A percentile compares a stretch with the other conserved stretches of the same genome.
Conservation (phyloP, 2,329 filamentous ascomycete genomes). For the Epichloe elymi region DNA sequence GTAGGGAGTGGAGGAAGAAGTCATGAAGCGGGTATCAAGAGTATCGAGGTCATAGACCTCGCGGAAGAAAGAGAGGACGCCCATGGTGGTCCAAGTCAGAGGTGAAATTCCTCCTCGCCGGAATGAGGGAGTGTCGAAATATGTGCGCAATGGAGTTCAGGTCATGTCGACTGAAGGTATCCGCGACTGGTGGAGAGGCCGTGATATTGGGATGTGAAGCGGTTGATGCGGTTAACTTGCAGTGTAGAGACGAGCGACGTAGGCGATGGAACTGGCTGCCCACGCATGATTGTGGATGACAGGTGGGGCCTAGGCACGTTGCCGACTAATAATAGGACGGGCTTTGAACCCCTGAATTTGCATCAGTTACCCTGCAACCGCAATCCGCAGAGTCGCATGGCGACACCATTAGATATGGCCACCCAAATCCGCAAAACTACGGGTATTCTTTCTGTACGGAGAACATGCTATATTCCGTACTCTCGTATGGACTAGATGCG, state of each 20-base stretch:
- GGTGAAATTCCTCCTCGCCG: not conserved
- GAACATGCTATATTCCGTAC: too few relatives aligned
- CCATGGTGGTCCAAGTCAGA: conserved; percentile 22
- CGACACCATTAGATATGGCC: not conserved
- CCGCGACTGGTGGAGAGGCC: too few relatives aligned
- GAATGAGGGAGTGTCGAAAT: not conserved
- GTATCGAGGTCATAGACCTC: conserved; percentile 53
- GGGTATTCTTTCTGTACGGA: too few relatives aligned
- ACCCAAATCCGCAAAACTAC: not conserved
- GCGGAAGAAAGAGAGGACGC: conserved; percentile 28
- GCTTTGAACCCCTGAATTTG: not conserved
- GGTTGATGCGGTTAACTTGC: not conserved
- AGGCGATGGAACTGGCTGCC: not conserved
- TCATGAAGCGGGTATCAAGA: conserved; percentile 51
- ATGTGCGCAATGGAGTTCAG: not conserved
- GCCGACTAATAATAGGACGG: not conserved
- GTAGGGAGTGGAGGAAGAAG: conserved; percentile 55
- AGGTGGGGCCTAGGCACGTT: not conserved
- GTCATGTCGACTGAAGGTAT: not conserved
- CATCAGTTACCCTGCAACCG: too few relatives aligned
- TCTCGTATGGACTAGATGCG: too few relatives aligned
- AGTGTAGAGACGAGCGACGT: not conserved
- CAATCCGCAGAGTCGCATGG: too few relatives aligned
- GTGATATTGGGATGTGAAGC: not conserved
- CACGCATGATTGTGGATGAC: not conserved